phyloP scores from a whole-genome alignment of 139 green algal genomes.

The Coelastrella sp. region DNA sequence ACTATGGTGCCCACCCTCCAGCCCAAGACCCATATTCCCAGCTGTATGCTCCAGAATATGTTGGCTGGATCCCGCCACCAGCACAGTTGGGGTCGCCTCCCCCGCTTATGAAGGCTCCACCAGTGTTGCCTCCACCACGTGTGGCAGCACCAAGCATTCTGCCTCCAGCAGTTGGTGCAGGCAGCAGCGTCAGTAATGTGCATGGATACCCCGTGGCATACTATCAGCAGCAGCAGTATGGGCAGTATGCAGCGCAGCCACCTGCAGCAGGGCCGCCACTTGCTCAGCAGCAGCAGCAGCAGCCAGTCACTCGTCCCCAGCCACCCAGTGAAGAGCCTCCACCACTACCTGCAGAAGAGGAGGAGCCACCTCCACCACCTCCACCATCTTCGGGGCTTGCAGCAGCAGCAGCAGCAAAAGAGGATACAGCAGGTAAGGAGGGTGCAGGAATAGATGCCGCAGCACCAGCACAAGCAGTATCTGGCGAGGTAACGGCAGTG shows the following conservation, averaged over 20 bases:
- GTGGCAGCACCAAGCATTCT: not conserved
- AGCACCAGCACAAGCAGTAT: not conserved
- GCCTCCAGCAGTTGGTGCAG: not conserved
- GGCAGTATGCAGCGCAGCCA: too few relatives aligned
- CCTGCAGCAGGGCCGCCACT: not conserved
- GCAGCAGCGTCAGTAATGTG: not conserved
- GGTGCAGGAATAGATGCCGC: not conserved
- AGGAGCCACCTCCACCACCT: not conserved
- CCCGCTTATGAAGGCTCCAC: not conserved
- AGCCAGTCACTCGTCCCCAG: not conserved
- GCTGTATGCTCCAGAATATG: too few relatives aligned
- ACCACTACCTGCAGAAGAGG: not conserved
- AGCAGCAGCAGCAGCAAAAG: constrained; percentile 7
- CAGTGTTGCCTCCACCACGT: not conserved
- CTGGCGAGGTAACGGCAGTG: not conserved
- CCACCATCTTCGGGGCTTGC: not conserved
- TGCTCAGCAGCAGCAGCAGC: constrained; percentile 26
- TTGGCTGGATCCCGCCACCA: too few relatives aligned
- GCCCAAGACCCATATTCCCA: too few relatives aligned
- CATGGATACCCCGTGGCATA: not conserved
- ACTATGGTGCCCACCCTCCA: too few relatives aligned
- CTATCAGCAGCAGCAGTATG: not conserved
- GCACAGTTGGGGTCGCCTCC: too few relatives aligned
- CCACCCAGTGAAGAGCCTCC: not conserved
- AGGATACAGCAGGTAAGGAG: not conserved